Evolutionary conservation across 257 asterid genomes (phyloP).

Genomic region (Ballota nigra): DNA sequence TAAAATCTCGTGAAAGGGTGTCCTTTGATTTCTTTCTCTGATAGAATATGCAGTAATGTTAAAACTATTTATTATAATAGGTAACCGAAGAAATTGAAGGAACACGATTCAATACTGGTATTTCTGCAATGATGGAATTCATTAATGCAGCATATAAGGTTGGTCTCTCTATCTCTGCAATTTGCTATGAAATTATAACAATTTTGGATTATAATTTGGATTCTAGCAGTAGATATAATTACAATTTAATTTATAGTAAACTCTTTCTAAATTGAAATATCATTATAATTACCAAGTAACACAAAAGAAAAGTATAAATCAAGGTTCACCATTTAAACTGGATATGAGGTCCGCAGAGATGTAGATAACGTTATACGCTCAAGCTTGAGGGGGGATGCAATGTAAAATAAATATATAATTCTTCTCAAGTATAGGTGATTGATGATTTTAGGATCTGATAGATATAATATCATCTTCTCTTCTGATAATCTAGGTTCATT

Average conservation of each 20-base stretch:
- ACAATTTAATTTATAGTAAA: too few species aligned
- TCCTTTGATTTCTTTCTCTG: neutral
- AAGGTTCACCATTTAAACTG: neutral
- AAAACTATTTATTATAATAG: conserved; percentile 36
- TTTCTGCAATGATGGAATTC: conserved; percentile 99
- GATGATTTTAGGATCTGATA: neutral
- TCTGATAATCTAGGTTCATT: neutral
- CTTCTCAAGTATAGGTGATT: neutral
- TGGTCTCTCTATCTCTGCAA: neutral
- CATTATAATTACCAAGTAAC: neutral
- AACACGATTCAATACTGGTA: conserved; percentile 94
- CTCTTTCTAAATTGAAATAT: neutral
- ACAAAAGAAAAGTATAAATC: neutral
- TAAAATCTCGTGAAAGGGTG: neutral
- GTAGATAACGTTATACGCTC: neutral
- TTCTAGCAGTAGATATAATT: too few species aligned
- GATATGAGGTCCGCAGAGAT: neutral
- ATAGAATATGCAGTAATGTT: neutral
- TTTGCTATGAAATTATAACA: neutral
- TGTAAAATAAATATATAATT: neutral
- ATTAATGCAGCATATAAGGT: conserved; percentile 93
- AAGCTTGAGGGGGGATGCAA: neutral
- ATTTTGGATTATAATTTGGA: too few species aligned
- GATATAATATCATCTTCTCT: neutral
- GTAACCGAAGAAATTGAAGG: conserved; percentile 92